Conservation (phyloP, 106 monocot species). For the Dendrobium officinale region DNA sequence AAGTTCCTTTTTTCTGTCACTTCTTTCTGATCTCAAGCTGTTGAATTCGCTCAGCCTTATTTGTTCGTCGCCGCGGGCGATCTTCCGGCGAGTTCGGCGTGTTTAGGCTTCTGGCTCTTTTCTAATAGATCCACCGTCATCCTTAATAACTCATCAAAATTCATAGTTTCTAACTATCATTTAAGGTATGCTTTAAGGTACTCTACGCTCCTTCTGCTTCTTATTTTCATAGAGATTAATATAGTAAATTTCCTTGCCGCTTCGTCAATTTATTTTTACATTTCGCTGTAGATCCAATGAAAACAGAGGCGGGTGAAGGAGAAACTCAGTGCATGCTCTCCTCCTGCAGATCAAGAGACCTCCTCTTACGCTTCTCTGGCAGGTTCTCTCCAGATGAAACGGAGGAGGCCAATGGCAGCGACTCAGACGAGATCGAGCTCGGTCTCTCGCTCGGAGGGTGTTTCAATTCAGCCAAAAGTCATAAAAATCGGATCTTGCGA, state of each 20-base stretch:
- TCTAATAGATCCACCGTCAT: no score
- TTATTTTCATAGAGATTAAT: no score
- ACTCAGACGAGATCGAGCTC: slow-evolving; percentile 13
- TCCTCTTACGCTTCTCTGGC: slow-evolving; percentile 1
- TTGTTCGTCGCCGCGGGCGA: background rate
- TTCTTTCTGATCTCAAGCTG: background rate
- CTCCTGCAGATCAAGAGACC: background rate
- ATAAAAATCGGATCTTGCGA: background rate
- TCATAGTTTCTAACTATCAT: no score
- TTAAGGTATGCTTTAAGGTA: no score
- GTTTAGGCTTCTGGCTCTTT: no score
- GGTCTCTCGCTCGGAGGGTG: slow-evolving; percentile 8
- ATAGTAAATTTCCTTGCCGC: no score
- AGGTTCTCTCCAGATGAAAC: background rate
- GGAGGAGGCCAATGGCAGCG: background rate
- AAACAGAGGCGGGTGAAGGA: background rate
- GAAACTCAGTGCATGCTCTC: background rate
- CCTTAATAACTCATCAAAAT: no score
- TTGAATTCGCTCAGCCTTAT: background rate
- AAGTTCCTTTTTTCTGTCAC: background rate
- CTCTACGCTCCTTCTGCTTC: no score
- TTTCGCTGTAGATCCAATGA: background rate
- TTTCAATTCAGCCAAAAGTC: background rate
- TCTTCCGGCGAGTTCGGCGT: no score
- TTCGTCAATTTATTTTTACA: background rate